Conservation (phyloP, 1,139 yeast genomes). For the Kazachstania sp. region DNA sequence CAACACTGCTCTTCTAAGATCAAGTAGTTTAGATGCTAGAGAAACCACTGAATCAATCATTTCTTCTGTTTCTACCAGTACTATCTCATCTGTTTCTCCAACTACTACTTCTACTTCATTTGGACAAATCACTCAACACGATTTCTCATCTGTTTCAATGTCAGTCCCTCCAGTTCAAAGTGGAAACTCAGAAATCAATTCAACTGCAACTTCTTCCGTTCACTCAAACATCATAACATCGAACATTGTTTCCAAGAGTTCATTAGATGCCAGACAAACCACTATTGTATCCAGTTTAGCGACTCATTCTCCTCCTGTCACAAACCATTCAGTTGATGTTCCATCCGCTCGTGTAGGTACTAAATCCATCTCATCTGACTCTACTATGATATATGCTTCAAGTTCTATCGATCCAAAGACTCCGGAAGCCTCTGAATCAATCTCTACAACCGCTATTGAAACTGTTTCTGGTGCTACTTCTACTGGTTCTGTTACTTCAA, state of each 20-base stretch:
- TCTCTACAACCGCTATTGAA: too few relatives aligned
- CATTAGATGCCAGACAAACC: neutral
- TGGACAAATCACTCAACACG: too few relatives aligned
- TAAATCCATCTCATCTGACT: too few relatives aligned
- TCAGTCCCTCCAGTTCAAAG: too few relatives aligned
- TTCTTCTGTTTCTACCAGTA: neutral
- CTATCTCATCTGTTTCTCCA: neutral
- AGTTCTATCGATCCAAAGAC: neutral
- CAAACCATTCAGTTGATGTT: neutral
- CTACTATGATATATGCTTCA: neutral
- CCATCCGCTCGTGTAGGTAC: neutral
- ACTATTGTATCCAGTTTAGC: neutral
- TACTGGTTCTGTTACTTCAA: neutral
- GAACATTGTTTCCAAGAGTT: neutral
- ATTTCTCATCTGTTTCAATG: too few relatives aligned
- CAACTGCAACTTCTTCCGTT: too few relatives aligned
- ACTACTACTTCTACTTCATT: too few relatives aligned
- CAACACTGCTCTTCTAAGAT: neutral
- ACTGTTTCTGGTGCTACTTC: too few relatives aligned
- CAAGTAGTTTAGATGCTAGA: neutral
- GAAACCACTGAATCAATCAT: neutral
- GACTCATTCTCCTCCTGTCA: neutral
- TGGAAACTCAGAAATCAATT: too few relatives aligned
- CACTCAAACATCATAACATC: too few relatives aligned
- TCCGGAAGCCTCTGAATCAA: too few relatives aligned